Conservation (phyloP, 2,329 filamentous ascomycete species). For the Colletotrichum tanaceti region DNA sequence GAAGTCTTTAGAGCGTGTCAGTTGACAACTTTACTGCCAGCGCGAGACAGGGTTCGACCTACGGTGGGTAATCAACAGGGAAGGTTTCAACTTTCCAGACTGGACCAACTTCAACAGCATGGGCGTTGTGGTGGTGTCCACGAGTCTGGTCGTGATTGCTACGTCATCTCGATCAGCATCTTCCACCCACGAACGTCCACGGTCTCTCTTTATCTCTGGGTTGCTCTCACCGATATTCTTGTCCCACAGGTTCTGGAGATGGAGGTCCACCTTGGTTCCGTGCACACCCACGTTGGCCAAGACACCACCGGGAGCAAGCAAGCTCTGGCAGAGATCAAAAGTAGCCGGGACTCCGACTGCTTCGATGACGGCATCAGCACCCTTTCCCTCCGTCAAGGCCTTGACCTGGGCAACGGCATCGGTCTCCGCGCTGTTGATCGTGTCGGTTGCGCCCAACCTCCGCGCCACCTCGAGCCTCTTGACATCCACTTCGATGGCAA, state of each 20-base stretch:
- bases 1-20: constrained; percentile 48
- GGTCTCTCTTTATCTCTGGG: constrained; percentile 3
- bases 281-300: constrained; percentile 71
- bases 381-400: constrained; percentile 60
- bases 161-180: constrained; percentile 7
- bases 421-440: constrained; percentile 52
- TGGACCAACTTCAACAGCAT: constrained; percentile 60
- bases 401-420: constrained; percentile 54
- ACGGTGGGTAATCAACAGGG: constrained; percentile 60
- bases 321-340: constrained; percentile 63
- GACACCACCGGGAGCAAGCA: constrained; percentile 64
- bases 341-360: constrained; percentile 66
- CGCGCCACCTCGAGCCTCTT: constrained; percentile 60
- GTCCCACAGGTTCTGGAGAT: constrained; percentile 66
- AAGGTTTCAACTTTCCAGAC: constrained; percentile 55
- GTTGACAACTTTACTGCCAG: fast-evolving
- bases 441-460: constrained; percentile 60
- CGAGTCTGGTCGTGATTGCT: constrained; percentile 60
- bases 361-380: constrained; percentile 69
- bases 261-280: constrained; percentile 62
- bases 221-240: constrained; percentile 60
- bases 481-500: constrained; percentile 64
- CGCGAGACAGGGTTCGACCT: constrained; percentile 31
- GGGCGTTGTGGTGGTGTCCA: constrained; percentile 60
- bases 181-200: neutral